Evolutionary conservation across 306 rosid genomes (phyloP), one percentile per base, ranked within the genome.

Genomic region (Macrotyloma uniflorum): DNA sequence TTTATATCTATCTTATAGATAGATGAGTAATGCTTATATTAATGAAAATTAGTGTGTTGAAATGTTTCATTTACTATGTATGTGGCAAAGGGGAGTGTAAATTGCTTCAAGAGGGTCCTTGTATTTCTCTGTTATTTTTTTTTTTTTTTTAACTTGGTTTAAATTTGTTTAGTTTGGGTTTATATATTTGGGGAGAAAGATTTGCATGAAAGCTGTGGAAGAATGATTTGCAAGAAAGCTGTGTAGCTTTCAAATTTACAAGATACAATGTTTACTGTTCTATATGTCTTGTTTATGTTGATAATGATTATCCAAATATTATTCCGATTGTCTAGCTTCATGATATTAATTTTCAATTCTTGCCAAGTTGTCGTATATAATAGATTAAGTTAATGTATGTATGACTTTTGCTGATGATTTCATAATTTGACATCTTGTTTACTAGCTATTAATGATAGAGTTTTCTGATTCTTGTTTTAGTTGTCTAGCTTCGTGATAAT

Each of bases 91-190:
- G 42, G 24, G 73, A 23, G 16, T 55, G 59, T 14, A 3, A 23
- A 13, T 36, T 79, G 24, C 30, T 79, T 58, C 19, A 22, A 36
- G 16, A 8, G 70, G 51, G 71, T 42, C 54, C 61, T 26, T 42
- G 67, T 80, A 12, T 80, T 42, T 74, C 49, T 80, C 13, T 51
- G 45, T 38, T 72, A 38, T 72, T 14, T n/a, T n/a, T n/a, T n/a
- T n/a, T 42, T 63, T 15, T 42, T 1, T 16, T n/a, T 36, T 0
- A 13, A 0, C 54, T 19, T 33, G 23, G 49, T 18, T 46, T 30
- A 5, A 42, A 13, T 40, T 0, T 2, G 33, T 2, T 38, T 11
- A 61, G 46, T 42, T 1, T 72, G 42, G 18, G 3, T 32, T 61
- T 69, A 19, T 38, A 5, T 73, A 33, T 57, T 15, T n/a, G 42